Conservation (phyloP, 768 basidiomycete genomes). For the Atractiella rhizophila region DNA sequence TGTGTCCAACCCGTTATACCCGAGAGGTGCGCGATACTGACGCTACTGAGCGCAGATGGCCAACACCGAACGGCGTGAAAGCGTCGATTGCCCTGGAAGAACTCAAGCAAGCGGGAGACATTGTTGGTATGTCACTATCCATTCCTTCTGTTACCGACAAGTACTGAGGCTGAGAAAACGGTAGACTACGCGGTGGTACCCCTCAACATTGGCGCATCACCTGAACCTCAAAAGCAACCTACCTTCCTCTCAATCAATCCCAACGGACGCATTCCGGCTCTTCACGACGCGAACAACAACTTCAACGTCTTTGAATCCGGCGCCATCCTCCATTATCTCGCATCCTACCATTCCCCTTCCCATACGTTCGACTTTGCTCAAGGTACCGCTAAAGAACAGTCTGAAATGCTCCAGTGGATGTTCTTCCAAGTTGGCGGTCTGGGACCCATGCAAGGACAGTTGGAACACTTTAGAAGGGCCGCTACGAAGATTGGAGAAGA, state of each 20-base stretch:
- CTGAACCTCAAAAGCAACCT: constrained; percentile 5
- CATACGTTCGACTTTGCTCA: too few relatives aligned
- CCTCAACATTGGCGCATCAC: constrained; percentile 8
- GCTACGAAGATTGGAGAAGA: too few relatives aligned
- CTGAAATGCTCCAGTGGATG: too few relatives aligned
- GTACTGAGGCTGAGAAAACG: constrained; percentile 4
- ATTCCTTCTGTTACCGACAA: constrained; percentile 9
- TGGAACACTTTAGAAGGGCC: too few relatives aligned
- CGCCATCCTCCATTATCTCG: constrained; percentile 9
- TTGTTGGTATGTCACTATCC: too few relatives aligned
- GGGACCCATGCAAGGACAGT: constrained; percentile 9
- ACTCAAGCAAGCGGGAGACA: constrained; percentile 9
- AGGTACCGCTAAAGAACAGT: too few relatives aligned
- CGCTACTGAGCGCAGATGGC: too few relatives aligned
- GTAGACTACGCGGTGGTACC: constrained; percentile 7
- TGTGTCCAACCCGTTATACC: too few relatives aligned
- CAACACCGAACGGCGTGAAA: neutral
- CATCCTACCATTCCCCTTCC: too few relatives aligned
- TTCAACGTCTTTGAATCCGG: constrained; percentile 12
- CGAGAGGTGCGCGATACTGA: too few relatives aligned
- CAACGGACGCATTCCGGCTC: constrained; percentile 12
- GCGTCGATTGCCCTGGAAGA: constrained; percentile 10
- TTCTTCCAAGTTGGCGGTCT: too few relatives aligned
- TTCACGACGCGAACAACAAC: constrained; percentile 11
- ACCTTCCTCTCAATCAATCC: neutral